Evolutionary conservation across 2,329 filamentous ascomycete genomes (phyloP).

Genomic region (Apiospora rasikravindrae): DNA sequence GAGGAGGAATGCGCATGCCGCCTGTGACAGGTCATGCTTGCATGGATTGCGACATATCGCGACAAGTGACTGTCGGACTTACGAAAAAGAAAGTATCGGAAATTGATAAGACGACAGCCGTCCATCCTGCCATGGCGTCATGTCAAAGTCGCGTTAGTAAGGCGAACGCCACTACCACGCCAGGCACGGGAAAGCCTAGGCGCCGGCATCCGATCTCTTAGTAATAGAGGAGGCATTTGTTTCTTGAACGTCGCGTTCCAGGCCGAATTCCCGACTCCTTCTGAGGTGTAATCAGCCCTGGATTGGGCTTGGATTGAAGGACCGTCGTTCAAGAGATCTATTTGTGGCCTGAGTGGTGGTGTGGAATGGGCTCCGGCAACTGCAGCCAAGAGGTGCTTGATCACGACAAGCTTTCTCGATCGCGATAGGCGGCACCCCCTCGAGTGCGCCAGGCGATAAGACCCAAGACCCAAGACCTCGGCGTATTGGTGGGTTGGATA

Average conservation of each 20-base stretch:
- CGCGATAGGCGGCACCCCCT: neutral
- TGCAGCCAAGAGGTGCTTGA: slow-evolving; percentile 15
- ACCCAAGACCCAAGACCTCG: neutral
- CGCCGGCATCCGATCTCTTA: neutral
- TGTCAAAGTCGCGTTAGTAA: neutral
- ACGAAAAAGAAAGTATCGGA: neutral
- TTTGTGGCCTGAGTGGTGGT: neutral
- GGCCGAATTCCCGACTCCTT: neutral
- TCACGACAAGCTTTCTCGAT: slow-evolving; percentile 5
- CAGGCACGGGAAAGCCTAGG: neutral
- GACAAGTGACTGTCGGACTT: neutral
- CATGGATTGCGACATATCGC: neutral
- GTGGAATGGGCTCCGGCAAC: neutral
- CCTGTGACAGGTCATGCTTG: neutral
- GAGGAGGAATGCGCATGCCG: neutral
- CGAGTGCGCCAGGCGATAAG: neutral
- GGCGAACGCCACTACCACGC: neutral
- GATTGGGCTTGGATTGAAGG: neutral
- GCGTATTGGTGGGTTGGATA: neutral
- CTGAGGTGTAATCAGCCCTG: neutral
- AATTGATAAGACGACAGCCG: slow-evolving; percentile 7
- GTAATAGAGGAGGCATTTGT: neutral
- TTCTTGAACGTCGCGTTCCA: neutral
- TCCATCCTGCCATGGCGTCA: neutral
- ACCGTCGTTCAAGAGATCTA: neutral